Conservation (phyloP, 345 rosid genomes). For the Lenwebbia sp. region DNA sequence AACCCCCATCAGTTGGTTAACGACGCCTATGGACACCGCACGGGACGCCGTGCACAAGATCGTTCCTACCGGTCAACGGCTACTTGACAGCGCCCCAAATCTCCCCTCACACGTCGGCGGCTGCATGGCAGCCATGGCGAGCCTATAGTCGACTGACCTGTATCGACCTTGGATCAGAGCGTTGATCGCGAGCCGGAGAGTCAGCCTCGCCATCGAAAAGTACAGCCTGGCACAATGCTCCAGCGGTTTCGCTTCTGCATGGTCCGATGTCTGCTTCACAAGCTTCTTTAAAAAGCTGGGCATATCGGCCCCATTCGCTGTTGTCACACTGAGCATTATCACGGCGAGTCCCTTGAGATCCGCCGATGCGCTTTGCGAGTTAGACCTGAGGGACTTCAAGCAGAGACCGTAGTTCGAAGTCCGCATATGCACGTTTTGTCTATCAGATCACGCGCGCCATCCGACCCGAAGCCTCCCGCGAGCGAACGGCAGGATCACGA, state of each 20-base stretch:
- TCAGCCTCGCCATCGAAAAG: background rate
- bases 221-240: background rate
- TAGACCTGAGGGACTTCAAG: conserved; percentile 9
- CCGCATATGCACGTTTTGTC: background rate
- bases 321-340: conserved; percentile 14
- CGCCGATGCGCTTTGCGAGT: conserved; percentile 21
- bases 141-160: background rate
- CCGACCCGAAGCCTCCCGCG: no score
- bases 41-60: background rate
- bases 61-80: background rate
- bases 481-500: no score
- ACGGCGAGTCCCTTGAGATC: conserved; percentile 14
- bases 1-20: background rate
- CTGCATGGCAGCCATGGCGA: background rate
- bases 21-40: background rate
- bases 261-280: background rate
- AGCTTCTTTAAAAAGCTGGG: background rate
- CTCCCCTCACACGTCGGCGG: background rate
- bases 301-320: background rate
- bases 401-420: conserved; percentile 7
- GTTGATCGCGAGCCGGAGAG: background rate
- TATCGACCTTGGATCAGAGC: background rate
- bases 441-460: background rate
- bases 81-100: background rate
- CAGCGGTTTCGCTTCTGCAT: background rate